Percentiles rank a stretch among this genome's conserved stretches.
phyloP scores from a whole-genome alignment of 2,329 filamentous ascomycete genomes.

The Calonectria pteridis region DNA sequence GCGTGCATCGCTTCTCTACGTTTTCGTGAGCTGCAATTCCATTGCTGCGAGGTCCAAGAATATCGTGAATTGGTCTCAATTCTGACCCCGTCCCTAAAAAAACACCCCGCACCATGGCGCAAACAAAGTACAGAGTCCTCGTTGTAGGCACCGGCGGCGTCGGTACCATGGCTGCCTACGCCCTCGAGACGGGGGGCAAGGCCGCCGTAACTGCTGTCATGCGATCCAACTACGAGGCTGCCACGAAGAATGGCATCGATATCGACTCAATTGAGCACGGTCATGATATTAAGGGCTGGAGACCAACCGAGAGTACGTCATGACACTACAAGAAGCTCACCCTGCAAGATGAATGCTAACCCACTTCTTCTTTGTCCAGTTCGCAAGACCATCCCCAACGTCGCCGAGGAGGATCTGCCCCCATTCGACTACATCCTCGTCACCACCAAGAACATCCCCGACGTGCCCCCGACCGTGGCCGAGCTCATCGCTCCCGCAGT shows the following conservation, averaged over 20 bases:
- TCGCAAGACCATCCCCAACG: conserved; percentile 60
- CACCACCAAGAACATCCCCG: conserved; percentile 70
- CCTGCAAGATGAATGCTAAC: not conserved
- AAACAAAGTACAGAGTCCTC: conserved; percentile 57
- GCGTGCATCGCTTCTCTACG: not conserved
- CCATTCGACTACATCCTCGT: conserved; percentile 69
- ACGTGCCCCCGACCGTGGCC: conserved; percentile 60
- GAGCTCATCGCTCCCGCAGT: conserved; percentile 66
- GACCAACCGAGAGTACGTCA: conserved; percentile 56
- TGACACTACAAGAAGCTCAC: not conserved
- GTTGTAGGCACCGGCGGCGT: conserved; percentile 68
- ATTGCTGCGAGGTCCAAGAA: not conserved
- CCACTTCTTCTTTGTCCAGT: conserved; percentile 49
- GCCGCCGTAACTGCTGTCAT: conserved; percentile 67
- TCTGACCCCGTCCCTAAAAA: not conserved
- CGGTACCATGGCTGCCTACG: conserved; percentile 67
- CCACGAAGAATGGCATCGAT: conserved; percentile 61
- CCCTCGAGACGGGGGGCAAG: conserved; percentile 62
- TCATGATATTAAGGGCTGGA: conserved; percentile 57
- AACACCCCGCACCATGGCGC: not conserved
- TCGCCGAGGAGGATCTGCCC: conserved; percentile 37
- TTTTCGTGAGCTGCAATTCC: not conserved
- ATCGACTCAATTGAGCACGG: conserved; percentile 70
- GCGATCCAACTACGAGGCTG: conserved; percentile 66
- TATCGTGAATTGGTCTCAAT: not conserved